Conservation (phyloP, 331 rosid genomes). For the Dryas integrifolia region DNA sequence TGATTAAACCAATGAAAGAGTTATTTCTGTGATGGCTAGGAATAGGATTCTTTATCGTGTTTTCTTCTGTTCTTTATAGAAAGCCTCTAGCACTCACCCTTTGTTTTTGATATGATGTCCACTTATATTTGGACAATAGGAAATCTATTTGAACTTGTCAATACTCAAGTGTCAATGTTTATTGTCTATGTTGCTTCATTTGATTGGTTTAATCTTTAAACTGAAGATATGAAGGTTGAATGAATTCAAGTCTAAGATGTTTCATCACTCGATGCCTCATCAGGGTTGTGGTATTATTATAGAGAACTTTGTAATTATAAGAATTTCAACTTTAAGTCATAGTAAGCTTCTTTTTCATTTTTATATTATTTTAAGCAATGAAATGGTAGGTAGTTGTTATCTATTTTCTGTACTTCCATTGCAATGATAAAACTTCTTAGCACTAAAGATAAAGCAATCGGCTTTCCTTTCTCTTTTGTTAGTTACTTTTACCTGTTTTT, state of each 20-base stretch:
- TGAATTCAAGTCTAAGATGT: no score
- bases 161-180: not conserved
- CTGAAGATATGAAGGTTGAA: no score
- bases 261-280: no score
- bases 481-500: slow-evolving; percentile 8
- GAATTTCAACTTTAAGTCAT: no score
- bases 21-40: not conserved
- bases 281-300: no score
- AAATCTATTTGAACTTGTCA: not conserved
- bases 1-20: not conserved
- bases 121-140: not conserved
- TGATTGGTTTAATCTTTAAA: no score
- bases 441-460: not conserved
- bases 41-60: not conserved
- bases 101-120: not conserved
- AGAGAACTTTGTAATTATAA: no score
- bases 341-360: not conserved
- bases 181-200: no score
- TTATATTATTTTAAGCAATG: not conserved
- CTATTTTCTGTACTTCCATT: not conserved
- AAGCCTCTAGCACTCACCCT: not conserved
- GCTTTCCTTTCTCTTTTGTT: slow-evolving; percentile 1
- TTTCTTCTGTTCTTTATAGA: not conserved
- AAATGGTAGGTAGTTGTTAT: not conserved
- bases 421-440: not conserved